Percentiles rank a stretch among this genome's conserved stretches.
These are phyloP conservation scores for Hyaloscypha hepaticicola DNA, from an alignment of 495 filamentous ascomycete genomes.

Conservation along the genomic window DNA sequence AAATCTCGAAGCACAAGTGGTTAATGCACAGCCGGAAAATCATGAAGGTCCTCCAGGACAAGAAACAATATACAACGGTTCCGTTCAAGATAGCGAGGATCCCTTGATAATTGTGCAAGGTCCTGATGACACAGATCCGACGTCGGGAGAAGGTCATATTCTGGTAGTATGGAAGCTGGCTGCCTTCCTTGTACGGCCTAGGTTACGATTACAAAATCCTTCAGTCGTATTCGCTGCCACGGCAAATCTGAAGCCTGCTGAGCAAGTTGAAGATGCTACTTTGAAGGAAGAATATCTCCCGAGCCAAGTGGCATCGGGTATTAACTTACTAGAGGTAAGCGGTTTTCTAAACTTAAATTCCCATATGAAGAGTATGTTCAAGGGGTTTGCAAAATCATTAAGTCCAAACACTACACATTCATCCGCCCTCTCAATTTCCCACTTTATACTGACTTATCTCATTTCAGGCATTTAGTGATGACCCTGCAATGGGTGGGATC, in stretches of 20 bases:
- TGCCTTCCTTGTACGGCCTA: slow-evolving; percentile 73
- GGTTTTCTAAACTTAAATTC: background rate
- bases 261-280: slow-evolving; percentile 46
- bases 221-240: slow-evolving; percentile 74
- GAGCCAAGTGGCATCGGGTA: slow-evolving; percentile 68
- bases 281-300: slow-evolving; percentile 73
- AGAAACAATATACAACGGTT: slow-evolving; percentile 65
- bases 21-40: slow-evolving; percentile 52
- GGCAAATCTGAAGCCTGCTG: slow-evolving; percentile 61
- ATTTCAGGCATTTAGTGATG: slow-evolving; percentile 55
- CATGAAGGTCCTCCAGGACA: slow-evolving; percentile 49
- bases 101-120: slow-evolving; percentile 60
- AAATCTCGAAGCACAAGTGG: slow-evolving; percentile 68
- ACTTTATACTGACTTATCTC: background rate
- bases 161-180: slow-evolving; percentile 80
- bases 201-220: slow-evolving; percentile 75
- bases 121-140: slow-evolving; percentile 42
- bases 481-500: slow-evolving; percentile 63
- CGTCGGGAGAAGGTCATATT: slow-evolving; percentile 44
- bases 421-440: background rate
- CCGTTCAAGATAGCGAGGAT: slow-evolving; percentile 57
- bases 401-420: background rate
- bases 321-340: slow-evolving; percentile 69
- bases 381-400: background rate
- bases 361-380: background rate